phyloP scores from a whole-genome alignment of 768 basidiomycete species.

The Dioszegia hungarica region DNA sequence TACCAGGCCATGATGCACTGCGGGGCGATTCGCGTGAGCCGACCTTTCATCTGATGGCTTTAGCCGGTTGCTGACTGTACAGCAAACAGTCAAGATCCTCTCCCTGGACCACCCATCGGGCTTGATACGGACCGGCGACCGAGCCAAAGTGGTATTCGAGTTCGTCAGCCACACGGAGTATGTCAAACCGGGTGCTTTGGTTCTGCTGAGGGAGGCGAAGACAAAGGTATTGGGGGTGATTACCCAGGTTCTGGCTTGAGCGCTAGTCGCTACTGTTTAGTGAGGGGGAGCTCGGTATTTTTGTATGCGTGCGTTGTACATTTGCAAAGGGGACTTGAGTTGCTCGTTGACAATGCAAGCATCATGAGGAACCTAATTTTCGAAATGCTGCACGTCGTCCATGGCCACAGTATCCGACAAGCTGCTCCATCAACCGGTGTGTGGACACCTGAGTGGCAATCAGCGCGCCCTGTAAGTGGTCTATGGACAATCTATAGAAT shows the following conservation, averaged over 20 bases:
- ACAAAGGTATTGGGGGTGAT: slow-evolving; percentile 62
- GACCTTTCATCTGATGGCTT: slow-evolving; percentile 46
- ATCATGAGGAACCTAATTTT: no score
- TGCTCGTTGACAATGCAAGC: no score
- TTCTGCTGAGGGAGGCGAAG: slow-evolving; percentile 90
- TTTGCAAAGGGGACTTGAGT: no score
- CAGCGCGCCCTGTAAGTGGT: no score
- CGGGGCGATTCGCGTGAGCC: slow-evolving; percentile 52
- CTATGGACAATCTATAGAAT: no score
- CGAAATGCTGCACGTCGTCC: no score
- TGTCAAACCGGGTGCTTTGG: slow-evolving; percentile 86
- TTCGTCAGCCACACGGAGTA: slow-evolving; percentile 90
- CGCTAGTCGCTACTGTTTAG: no score
- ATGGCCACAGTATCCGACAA: no score
- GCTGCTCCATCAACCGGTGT: no score
- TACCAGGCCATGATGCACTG: slow-evolving; percentile 96
- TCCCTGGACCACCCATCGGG: slow-evolving; percentile 77
- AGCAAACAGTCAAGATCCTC: slow-evolving; percentile 84
- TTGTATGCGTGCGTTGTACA: background rate
- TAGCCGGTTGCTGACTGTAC: background rate
- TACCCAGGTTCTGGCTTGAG: slow-evolving; percentile 30
- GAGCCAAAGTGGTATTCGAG: slow-evolving; percentile 89
- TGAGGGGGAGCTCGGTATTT: background rate
- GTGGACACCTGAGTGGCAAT: no score
- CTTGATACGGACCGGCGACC: slow-evolving; percentile 86